phyloP scores from a whole-genome alignment of 345 rosid genomes.

The Citrus unshiu region DNA sequence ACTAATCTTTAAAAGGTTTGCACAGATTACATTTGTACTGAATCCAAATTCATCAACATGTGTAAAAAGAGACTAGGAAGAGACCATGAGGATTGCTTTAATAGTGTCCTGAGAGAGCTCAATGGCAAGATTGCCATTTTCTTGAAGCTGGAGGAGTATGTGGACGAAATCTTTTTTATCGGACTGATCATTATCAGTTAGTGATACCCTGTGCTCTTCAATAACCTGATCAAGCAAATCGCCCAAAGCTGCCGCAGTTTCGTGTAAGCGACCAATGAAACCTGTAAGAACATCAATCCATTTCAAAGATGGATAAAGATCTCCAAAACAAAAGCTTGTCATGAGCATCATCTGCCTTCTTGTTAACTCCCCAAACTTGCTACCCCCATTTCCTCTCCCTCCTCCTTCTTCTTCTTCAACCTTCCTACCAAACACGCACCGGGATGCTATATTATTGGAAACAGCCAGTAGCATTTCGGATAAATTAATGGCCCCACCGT shows the following conservation, averaged over 20 bases:
- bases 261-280: neutral
- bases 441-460: constrained; percentile 2
- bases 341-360: constrained; percentile 5
- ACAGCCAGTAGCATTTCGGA: constrained; percentile 10
- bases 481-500: constrained; percentile 5
- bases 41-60: too few relatives aligned
- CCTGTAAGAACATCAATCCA: constrained; percentile 23
- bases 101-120: constrained; percentile 3
- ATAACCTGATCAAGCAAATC: constrained; percentile 8
- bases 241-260: neutral
- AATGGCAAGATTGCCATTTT: neutral
- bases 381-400: neutral
- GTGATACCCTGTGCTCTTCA: constrained; percentile 2
- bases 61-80: too few relatives aligned
- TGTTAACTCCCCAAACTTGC: neutral
- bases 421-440: constrained; percentile 13
- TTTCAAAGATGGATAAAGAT: constrained; percentile 14
- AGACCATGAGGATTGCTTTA: constrained; percentile 16
- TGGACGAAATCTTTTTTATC: constrained; percentile 9
- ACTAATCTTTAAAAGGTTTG: too few relatives aligned
- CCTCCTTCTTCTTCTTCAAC: neutral
- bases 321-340: constrained; percentile 15
- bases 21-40: too few relatives aligned
- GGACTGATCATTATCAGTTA: neutral
- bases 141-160: constrained; percentile 11